Evolutionary conservation across 2,329 filamentous ascomycete species (phyloP), one percentile per base, ranked within the genome.

Genomic region (Verticillium alfalfae): DNA sequence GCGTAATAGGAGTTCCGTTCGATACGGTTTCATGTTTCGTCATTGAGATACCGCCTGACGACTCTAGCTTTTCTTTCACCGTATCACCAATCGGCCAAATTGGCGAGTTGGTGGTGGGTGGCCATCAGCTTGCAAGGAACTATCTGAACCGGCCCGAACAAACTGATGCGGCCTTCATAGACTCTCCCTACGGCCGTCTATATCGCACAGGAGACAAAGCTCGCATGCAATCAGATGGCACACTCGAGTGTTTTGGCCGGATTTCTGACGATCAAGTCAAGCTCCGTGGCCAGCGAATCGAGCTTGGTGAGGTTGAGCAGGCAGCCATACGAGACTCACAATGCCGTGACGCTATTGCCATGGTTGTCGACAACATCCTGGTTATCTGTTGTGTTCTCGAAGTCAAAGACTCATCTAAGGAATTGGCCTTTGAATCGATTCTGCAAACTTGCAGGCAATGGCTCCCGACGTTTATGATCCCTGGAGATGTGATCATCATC

Each of bases 121-220:
- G 93, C 0, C 76, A 84, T 59, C 93, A 97, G 68, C 80, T 96
- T 58, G 92, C 93, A 9, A 79, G 84, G 58, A 91, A 87, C 8
- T 97, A 97, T 71, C 80, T 97, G 59, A 96, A 97, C 69, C 84
- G 92, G 12, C 84, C 86, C 0, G 87, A 93, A 57, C 88, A 95
- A 70, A 97, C 92, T 0, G 76, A 79, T 1, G 78, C 81, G 18
- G 88, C 87, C 0, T 97, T 97, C 69, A 77, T 97, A 15, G 71
- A 86, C 0, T 86, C 88, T 34, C 76, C 80, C 0, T 88, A 87
- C 70, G 93, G 91, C 3, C 80, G 81, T 3, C 77, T 96, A 0
- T 97, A 97, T 73, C 84, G 91, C 36, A 97, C 93, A 0, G 93
- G 93, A 0, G 93, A 97, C 73, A 92, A 90, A 70, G 93, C 90